Conservation (phyloP, 805 yeast genomes). For the Kodamaea laetipori region DNA sequence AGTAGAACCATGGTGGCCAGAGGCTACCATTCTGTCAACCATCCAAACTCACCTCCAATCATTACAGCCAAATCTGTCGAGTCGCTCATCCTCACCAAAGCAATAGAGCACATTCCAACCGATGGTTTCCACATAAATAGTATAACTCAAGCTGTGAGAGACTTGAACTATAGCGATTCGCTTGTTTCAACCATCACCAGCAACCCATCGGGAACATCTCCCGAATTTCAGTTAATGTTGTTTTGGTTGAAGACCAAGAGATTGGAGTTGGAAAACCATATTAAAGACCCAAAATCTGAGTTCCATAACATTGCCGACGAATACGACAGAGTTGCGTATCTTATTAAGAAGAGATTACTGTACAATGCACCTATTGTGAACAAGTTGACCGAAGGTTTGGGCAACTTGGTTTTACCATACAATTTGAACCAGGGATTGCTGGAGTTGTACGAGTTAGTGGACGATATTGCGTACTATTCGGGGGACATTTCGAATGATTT, state of each 20-base stretch:
- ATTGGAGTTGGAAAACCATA: constrained; percentile 33
- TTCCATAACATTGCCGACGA: constrained; percentile 35
- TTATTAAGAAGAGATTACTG: constrained; percentile 51
- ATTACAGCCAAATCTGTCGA: constrained; percentile 38
- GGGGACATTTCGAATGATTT: constrained; percentile 81
- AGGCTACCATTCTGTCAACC: constrained; percentile 40
- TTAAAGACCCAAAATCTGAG: constrained; percentile 28
- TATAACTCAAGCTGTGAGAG: constrained; percentile 50
- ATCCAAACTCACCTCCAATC: constrained; percentile 37
- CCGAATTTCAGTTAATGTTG: constrained; percentile 58
- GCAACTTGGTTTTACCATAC: constrained; percentile 64
- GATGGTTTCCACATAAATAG: constrained; percentile 54
- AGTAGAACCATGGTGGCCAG: neutral
- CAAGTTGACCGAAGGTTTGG: constrained; percentile 52
- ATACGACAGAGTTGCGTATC: constrained; percentile 44
- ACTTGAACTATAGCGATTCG: constrained; percentile 54
- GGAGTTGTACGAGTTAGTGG: constrained; percentile 74
- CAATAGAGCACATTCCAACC: constrained; percentile 48
- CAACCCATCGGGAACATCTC: constrained; percentile 43
- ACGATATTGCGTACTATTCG: constrained; percentile 78
- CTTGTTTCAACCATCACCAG: constrained; percentile 44
- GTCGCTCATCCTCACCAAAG: constrained; percentile 40
- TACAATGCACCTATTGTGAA: constrained; percentile 51
- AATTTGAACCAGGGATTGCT: constrained; percentile 57
- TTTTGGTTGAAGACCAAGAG: constrained; percentile 50